Evolutionary conservation across 2,329 filamentous ascomycete genomes (phyloP).

Genomic region (Exophiala viscosa): DNA sequence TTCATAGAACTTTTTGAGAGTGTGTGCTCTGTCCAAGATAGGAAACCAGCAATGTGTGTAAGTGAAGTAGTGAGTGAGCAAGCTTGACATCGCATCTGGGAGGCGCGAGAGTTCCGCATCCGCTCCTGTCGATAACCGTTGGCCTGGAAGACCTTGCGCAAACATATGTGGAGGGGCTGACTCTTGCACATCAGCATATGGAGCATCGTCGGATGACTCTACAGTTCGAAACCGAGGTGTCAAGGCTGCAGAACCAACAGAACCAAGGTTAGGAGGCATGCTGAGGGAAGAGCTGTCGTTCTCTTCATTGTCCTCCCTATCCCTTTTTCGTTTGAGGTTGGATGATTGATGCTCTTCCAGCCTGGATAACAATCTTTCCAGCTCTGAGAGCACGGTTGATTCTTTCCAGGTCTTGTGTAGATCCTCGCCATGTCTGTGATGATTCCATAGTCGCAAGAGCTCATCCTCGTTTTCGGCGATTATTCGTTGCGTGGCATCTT

Average conservation of each 20-base stretch:
- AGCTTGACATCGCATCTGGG: constrained; percentile 49
- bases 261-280: constrained; percentile 16
- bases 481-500: constrained; percentile 39
- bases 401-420: constrained; percentile 45
- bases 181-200: not conserved
- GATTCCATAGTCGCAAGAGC: constrained; percentile 39
- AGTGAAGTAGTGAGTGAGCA: constrained; percentile 57
- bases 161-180: too few species aligned
- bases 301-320: constrained; percentile 28
- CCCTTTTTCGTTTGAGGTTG: constrained; percentile 36
- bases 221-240: constrained; percentile 9
- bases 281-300: not conserved
- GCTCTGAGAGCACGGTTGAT: constrained; percentile 36
- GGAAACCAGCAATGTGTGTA: constrained; percentile 59
- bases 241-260: not conserved
- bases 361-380: constrained; percentile 41
- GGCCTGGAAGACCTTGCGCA: not conserved
- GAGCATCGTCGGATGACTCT: constrained; percentile 1
- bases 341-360: constrained; percentile 29
- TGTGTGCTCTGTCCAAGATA: constrained; percentile 55
- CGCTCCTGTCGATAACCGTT: not conserved
- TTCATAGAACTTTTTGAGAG: constrained; percentile 54
- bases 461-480: constrained; percentile 34
- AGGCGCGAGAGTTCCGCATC: constrained; percentile 32
- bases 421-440: constrained; percentile 40